These are phyloP conservation scores for Acanthamoeba culbertsoni DNA, from an alignment of 208 protist species.

Conservation along the genomic window DNA sequence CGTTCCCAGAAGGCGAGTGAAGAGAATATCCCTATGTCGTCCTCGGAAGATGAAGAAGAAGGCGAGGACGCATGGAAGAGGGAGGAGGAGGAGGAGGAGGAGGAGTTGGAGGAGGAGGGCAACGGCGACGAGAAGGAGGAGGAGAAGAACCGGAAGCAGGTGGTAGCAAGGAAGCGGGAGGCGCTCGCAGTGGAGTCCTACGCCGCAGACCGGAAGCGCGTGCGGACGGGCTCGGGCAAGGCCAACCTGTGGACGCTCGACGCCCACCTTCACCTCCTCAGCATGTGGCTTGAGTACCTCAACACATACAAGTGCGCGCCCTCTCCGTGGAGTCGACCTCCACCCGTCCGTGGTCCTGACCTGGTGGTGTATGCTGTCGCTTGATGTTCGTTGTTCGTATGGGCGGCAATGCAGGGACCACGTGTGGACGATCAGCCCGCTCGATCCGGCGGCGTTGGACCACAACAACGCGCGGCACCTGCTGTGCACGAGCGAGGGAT, in stretches of 20 bases:
- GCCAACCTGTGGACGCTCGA: constrained; percentile 9
- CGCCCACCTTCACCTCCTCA: constrained; percentile 9
- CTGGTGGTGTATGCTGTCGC: neutral
- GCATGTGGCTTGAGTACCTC: constrained; percentile 8
- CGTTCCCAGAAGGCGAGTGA: no score
- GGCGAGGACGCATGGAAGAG: neutral
- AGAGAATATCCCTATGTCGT: no score
- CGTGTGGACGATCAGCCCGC: constrained; percentile 27
- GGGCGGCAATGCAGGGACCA: neutral
- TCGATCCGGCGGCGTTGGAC: constrained; percentile 12
- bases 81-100: neutral
- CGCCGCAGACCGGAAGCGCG: neutral
- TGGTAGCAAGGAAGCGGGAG: neutral
- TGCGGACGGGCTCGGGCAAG: neutral
- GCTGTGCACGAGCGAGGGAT: neutral
- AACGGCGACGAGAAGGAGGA: neutral
- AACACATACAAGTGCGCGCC: constrained; percentile 14
- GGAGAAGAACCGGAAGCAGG: neutral
- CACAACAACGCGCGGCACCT: constrained; percentile 33
- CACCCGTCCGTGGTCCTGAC: neutral
- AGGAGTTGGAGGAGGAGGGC: neutral
- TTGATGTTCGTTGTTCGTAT: neutral
- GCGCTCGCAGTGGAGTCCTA: neutral
- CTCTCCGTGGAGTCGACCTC: no score
- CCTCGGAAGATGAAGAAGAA: no score